A percentile compares a stretch with the other conserved stretches of the same genome.
Evolutionary conservation across 2,329 filamentous ascomycete genomes (phyloP).

Genomic region (Plectosphaerella cucumerina): DNA sequence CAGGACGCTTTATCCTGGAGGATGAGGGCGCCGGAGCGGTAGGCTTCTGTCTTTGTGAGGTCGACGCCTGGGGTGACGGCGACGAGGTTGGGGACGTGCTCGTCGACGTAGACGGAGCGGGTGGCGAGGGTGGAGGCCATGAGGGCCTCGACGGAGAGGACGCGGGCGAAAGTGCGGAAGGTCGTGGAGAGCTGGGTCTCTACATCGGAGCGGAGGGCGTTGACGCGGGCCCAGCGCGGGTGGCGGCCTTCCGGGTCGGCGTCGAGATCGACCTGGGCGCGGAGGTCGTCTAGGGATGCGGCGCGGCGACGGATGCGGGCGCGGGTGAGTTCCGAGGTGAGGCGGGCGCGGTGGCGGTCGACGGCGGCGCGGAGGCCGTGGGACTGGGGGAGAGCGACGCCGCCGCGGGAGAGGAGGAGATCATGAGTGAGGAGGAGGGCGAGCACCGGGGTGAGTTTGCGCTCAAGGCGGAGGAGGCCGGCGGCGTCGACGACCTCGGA

Average conservation of each 20-base stretch:
- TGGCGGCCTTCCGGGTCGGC: constrained; percentile 52
- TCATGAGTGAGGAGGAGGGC: constrained; percentile 84
- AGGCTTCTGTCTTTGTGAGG: constrained; percentile 68
- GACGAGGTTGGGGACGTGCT: constrained; percentile 77
- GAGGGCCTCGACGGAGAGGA: constrained; percentile 53
- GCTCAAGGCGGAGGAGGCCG: constrained; percentile 72
- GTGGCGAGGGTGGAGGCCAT: constrained; percentile 29
- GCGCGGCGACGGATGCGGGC: constrained; percentile 69
- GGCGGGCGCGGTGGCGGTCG: constrained; percentile 74
- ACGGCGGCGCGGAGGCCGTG: constrained; percentile 75
- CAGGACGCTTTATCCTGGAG: constrained; percentile 96
- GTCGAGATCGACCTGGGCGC: constrained; percentile 50
- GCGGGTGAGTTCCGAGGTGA: constrained; percentile 79
- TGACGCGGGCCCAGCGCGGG: constrained; percentile 91
- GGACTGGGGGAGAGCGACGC: constrained; percentile 73
- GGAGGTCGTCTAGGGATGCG: constrained; percentile 63
- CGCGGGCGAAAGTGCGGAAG: constrained; percentile 61
- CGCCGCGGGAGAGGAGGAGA: constrained; percentile 72
- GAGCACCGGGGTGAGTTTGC: constrained; percentile 79
- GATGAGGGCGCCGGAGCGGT: constrained; percentile 74
- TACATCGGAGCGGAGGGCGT: constrained; percentile 69
- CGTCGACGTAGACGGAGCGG: constrained; percentile 66
- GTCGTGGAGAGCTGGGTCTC: constrained; percentile 70
- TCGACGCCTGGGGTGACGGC: constrained; percentile 71
- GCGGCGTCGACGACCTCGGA: constrained; percentile 86